Percentiles rank a stretch among this genome's conserved stretches.
These are phyloP conservation scores for Amaranthus cruentus DNA, from an alignment of 148 eudicot species.

Conservation along the genomic window DNA sequence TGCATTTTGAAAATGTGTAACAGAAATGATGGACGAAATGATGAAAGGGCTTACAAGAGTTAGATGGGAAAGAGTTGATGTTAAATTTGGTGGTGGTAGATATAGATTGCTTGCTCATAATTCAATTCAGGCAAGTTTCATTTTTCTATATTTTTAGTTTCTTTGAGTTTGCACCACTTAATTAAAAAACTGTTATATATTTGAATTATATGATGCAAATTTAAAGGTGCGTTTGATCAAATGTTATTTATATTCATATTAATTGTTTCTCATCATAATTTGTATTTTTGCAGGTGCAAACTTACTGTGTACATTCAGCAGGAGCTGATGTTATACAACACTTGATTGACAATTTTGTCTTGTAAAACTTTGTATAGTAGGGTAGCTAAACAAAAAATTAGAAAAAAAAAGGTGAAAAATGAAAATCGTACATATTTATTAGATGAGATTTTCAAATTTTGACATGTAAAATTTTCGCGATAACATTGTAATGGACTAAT, in stretches of 20 bases:
- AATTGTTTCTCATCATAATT: not conserved
- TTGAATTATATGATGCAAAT: not conserved
- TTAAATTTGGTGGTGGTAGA: conserved; percentile 64
- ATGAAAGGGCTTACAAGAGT: conserved; percentile 53
- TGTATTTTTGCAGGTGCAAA: conserved; percentile 34
- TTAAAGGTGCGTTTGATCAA: not conserved
- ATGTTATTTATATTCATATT: not conserved
- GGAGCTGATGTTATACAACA: conserved; percentile 56
- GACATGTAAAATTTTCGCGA: too few relatives aligned
- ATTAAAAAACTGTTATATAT: not conserved
- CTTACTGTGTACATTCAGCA: conserved; percentile 28
- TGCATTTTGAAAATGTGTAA: not conserved
- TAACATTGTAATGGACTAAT: too few relatives aligned
- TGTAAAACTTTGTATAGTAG: conserved; percentile 16
- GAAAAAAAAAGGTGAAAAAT: not conserved
- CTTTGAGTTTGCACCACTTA: too few relatives aligned
- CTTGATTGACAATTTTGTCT: conserved; percentile 46
- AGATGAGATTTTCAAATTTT: too few relatives aligned
- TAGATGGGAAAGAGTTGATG: conserved; percentile 89
- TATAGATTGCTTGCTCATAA: conserved; percentile 74
- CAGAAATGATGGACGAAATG: conserved; percentile 63
- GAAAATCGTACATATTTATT: conserved; percentile 5
- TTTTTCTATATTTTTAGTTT: not conserved
- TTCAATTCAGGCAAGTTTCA: conserved; percentile 70
- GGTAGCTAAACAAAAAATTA: not conserved